Evolutionary conservation across 2,329 filamentous ascomycete genomes (phyloP), one percentile per base, ranked within the genome.

Genomic region (Chaetoscypha palmicola): DNA sequence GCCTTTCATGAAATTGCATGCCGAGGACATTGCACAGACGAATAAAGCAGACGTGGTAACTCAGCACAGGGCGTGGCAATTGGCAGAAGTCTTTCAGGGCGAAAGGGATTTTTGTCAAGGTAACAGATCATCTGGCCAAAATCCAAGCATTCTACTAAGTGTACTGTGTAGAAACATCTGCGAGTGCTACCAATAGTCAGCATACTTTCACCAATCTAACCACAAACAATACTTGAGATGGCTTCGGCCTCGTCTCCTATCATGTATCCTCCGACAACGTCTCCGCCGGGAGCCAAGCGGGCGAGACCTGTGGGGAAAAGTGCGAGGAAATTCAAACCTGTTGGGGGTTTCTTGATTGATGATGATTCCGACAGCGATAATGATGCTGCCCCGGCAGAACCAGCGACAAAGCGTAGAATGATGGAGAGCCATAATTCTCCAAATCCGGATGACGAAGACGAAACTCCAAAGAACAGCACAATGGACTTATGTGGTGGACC

Each of bases 241-340:
- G 65, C 76, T 20, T 68, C 73, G 28, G 68, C 74, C 30, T 81
- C 80, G 5, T 81, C 80, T 11, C 75, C 79, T 2, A 63, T 79
- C 16, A 58, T 68, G 38, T 61, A 62, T 35, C 56, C 58, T 8
- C 47, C 38, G 10, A 59, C 52, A 32, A 59, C 58, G 12, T 56
- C 58, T 24, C 58, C 61, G 5, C 52, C 53, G n/a, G 19, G 31
- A 1, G 47, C 51, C 7, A 72, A 72, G 55, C 62, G 69, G 30
- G 50, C 64, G 24, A 60, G 63, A 43, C 57, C 62, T 10, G 20
- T 20, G 52, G 61, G 41, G 57, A 63, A 42, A 14, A 61, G 62
- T 17, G 23, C 48, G 7, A 40, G 55, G 32, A 66, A 62, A 45
- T 57, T 61, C 9, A 64, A 64, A 48, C 60, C 60, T 11, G 61